Conservation (phyloP, 225 moss, liverwort and hornwort genomes). For the Straminergon stramineum region DNA sequence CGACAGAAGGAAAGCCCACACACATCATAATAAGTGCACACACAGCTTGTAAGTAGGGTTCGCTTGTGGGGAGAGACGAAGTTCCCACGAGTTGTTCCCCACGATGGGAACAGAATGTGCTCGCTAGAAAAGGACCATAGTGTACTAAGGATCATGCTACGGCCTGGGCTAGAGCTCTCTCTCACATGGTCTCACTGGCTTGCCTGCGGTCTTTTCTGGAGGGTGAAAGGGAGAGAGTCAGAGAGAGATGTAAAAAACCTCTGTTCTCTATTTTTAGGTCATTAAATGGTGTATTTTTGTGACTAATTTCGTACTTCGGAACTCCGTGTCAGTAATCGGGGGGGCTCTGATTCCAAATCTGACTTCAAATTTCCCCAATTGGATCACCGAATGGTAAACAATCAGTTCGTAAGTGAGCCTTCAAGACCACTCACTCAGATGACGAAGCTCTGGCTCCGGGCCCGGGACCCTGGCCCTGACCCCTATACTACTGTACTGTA, state of each 20-base stretch:
- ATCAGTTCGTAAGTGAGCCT: neutral
- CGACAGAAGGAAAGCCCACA: neutral
- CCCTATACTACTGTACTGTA: neutral
- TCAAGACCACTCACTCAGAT: neutral
- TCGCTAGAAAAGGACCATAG: neutral
- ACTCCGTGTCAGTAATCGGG: fast-evolving
- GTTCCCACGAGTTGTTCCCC: neutral
- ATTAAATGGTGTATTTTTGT: neutral
- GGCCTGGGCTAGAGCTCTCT: neutral
- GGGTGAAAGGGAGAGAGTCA: neutral
- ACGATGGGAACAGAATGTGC: neutral
- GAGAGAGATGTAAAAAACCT: neutral
- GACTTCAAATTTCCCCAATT: neutral
- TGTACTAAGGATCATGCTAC: neutral
- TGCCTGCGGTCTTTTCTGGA: neutral
- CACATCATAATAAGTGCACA: neutral
- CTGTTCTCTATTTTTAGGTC: no score
- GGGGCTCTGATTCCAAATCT: neutral
- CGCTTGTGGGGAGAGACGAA: neutral
- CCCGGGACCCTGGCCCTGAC: no score
- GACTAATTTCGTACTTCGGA: neutral
- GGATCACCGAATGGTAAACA: neutral
- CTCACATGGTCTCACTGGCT: neutral
- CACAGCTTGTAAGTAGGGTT: constrained; percentile 6
- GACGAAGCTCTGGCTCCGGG: neutral